phyloP scores from a whole-genome alignment of 1,139 yeast species.

The Kurtzmaniella quercitrusa region DNA sequence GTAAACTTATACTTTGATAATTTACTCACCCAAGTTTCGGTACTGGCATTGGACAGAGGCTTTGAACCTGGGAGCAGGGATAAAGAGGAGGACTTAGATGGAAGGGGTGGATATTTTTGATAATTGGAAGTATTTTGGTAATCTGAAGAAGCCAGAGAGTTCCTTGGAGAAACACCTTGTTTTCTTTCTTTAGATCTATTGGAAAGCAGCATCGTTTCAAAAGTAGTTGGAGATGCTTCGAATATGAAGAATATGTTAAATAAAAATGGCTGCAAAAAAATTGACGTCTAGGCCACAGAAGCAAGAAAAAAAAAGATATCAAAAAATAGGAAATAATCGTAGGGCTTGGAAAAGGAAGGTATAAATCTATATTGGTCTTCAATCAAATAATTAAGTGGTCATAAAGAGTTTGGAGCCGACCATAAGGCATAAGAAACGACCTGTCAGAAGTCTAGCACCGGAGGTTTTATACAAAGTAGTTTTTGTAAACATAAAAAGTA shows the following conservation, averaged over 20 bases:
- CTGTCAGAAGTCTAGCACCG: too few species aligned
- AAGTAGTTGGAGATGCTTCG: background rate
- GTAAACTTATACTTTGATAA: background rate
- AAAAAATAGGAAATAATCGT: background rate
- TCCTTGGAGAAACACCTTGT: background rate
- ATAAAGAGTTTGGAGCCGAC: too few species aligned
- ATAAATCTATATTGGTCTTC: too few species aligned
- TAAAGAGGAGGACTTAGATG: background rate
- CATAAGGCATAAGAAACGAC: too few species aligned
- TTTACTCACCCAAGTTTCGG: slow-evolving; percentile 1
- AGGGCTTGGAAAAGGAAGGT: background rate
- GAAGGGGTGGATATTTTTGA: background rate
- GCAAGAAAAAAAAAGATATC: background rate
- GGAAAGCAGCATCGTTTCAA: background rate
- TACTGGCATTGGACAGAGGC: background rate
- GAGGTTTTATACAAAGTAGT: too few species aligned
- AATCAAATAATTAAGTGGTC: too few species aligned
- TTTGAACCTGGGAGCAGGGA: background rate
- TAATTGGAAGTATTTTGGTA: background rate
- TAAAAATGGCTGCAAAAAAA: background rate
- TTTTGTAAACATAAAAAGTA: too few species aligned
- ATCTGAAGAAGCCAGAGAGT: background rate
- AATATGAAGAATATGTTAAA: background rate
- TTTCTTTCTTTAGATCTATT: background rate
- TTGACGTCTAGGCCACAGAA: background rate